Base-by-base conservation (phyloP, 768 basidiomycete species). In the Lactifluus hygrophoroides region DNA sequence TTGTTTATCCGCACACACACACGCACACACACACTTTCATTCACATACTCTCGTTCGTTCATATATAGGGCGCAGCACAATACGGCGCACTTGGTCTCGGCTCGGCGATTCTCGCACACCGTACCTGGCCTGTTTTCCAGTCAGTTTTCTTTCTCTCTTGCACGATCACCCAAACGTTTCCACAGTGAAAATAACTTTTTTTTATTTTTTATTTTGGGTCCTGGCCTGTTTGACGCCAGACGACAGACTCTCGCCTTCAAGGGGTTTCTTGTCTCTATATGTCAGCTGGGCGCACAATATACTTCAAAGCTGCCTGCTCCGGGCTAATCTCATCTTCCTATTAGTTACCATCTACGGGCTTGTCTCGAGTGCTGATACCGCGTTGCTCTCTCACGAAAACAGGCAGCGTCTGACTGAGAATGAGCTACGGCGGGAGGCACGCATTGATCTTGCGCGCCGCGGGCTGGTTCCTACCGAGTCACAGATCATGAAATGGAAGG, bases 181-280 rank as follows among this genome's bases (percentile, higher is more conserved):
- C 25, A 25, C n/a, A 40, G 11, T 19, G 7, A 52, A n/a, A n/a
- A 40, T 21, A 4, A 35, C 23, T 2, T 27, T 10, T 38, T 19
- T 28, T 19, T 17, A n/a, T 51, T 27, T 38, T 51, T 27, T 3
- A 28, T 5, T 9, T 2, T 28, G 23, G 1, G 32, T 5, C 32
- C 10, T 37, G 30, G 19, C 34, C 23, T 32, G 25, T 58, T 28
- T 34, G 55, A 5, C 56, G 16, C 48, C 61, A 91, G 90, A 62
- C 82, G 85, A 21, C 90, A 91, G 69, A 87, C 88, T 0, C 75
- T 90, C 19, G 80, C 87, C 3, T 82, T 91, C 76, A 94, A 94
- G 70, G 82, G 78, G 1, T 93, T 90, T 68, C 71, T 93, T 5
- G 79, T 90, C 7, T 82, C 83, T 30, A 78, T 81, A 56, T 83